A percentile compares a stretch with the other conserved stretches of the same genome.
phyloP scores from a whole-genome alignment of 176 grass and related monocot species.

The Aechmea fasciata region DNA sequence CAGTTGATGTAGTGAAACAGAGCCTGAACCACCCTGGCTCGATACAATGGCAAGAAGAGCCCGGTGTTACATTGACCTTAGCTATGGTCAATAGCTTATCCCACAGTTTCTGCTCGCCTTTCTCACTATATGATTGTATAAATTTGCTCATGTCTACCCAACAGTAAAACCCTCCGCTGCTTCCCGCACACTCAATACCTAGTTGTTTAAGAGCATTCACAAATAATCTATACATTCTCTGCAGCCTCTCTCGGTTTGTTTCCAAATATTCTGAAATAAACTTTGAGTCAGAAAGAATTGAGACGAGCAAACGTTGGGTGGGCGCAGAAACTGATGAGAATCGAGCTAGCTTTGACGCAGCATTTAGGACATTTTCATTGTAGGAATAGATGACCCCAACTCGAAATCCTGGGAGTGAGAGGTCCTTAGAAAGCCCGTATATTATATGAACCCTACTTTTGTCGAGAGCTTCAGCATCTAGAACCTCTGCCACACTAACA shows the following conservation, averaged over 20 bases:
- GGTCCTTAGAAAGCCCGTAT: slow-evolving; percentile 80
- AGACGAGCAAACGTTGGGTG: slow-evolving; percentile 54
- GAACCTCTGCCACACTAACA: slow-evolving; percentile 56
- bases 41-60: slow-evolving; percentile 94
- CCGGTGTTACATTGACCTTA: slow-evolving; percentile 77
- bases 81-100: slow-evolving; percentile 62
- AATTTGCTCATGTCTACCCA: slow-evolving; percentile 94
- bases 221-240: slow-evolving; percentile 43
- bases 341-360: slow-evolving; percentile 73
- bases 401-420: slow-evolving; percentile 68
- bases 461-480: slow-evolving; percentile 57
- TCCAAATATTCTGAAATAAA: slow-evolving; percentile 65
- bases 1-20: slow-evolving; percentile 69
- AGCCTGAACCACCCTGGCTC: slow-evolving; percentile 93
- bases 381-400: slow-evolving; percentile 79
- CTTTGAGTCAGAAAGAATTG: slow-evolving; percentile 72
- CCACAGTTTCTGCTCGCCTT: slow-evolving; percentile 79
- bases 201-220: slow-evolving; percentile 53
- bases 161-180: slow-evolving; percentile 87
- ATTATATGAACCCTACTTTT: slow-evolving; percentile 87
- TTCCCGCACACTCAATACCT: slow-evolving; percentile 69
- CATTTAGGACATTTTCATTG: slow-evolving; percentile 56
- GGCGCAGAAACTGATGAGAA: slow-evolving; percentile 79
- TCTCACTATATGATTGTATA: slow-evolving; percentile 77
- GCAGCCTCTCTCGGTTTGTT: slow-evolving; percentile 47